Base-by-base conservation (phyloP, 176 grass and related monocot species). In the Rhynchospora tenuis region DNA sequence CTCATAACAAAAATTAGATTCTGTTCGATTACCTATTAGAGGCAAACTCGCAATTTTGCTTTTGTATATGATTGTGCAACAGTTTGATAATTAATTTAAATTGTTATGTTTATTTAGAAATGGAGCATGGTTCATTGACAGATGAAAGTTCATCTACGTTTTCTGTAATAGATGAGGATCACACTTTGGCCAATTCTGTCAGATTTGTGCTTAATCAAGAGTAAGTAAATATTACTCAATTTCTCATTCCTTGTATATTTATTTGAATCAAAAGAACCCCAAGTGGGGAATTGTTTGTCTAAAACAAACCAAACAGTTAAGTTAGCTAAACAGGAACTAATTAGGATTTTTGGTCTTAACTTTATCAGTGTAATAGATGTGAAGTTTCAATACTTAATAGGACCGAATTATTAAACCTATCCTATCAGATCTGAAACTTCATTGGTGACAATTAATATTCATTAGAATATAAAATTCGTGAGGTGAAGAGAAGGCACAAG, bases 161-260 rank as follows among this genome's bases (percentile, higher is more conserved):
- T 87, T 90, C 92, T 71, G 85, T 98, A 52, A 48, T 87, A 60
- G 92, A 94, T 5, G 95, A 98, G 87, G 95, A 94, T 62, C 95
- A 98, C 73, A 98, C 90, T 3, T 86, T 94, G 17, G 92, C 90
- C 15, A 98, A 94, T 83, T 91, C 95, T 23, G 83, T 83, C 68
- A 88, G 89, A 94, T 98, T 90, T 38, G 86, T 83, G 5, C 90
- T 98, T 59, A 98, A 98, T 90, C 92, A 94, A 74, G 95, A 98
- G 94, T 94, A 19, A 94, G 95, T 94, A 20, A 17, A 16, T 20
- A 29, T 78, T 72, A 45, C 58, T 64, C 6, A 50, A 1, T 29
- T 44, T 10, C 11, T 71, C 9, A 24, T 33, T 9, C 3, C 64
- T 51, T 13, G 13, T 13, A 13, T 76, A 65, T 64, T 38, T 38